Evolutionary conservation across 2,329 filamentous ascomycete species (phyloP), one percentile per base, ranked within the genome.

Genomic region (Fusarium mexicanum): DNA sequence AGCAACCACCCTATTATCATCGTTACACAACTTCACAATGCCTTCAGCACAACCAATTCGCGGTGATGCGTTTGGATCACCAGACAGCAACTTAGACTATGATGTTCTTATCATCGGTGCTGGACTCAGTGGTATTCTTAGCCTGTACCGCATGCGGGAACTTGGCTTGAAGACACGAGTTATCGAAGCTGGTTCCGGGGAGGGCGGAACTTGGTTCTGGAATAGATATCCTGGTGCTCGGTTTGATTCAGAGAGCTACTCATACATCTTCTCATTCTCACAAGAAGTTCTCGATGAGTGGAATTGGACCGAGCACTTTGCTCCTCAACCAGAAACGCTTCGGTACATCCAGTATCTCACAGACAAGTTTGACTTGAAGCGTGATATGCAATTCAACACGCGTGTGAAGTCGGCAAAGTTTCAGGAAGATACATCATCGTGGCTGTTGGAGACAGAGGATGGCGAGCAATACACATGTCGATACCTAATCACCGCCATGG

Each of bases 191-290:
- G 83, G 80, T 18, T 79, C 81, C 22, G 81, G 78, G 10, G 81
- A 83, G 40, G 85, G 85, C 8, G 86, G 86, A 2, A 87, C 85
- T 5, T 88, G 86, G 86, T 82, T 80, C 62, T 84, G 82, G 73
- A 84, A 84, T 53, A 73, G 81, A 2, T 84, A 84, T 31, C 83
- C 83, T 3, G 83, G 83, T 1, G 81, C 85, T 0, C 72, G 80
- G 9, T 87, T 85, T 68, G 78, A 86, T 68, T 73, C 70, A 12
- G 69, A 72, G 16, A 69, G 71, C 4, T 72, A 69, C 8, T 69
- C 71, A 22, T 73, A 72, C 46, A 72, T 73, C 64, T 72, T 72
- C 44, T 72, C 70, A 35, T 72, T 70, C 18, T 69, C 53, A 6
- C 79, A 85, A 70, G 83, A 77, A 35, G 71, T 75, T 18, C 77